Percentiles rank a stretch among this genome's conserved stretches.
These are phyloP conservation scores for Tolypocladium tropicale DNA, from an alignment of 2,329 filamentous ascomycete species.

Conservation along the genomic window DNA sequence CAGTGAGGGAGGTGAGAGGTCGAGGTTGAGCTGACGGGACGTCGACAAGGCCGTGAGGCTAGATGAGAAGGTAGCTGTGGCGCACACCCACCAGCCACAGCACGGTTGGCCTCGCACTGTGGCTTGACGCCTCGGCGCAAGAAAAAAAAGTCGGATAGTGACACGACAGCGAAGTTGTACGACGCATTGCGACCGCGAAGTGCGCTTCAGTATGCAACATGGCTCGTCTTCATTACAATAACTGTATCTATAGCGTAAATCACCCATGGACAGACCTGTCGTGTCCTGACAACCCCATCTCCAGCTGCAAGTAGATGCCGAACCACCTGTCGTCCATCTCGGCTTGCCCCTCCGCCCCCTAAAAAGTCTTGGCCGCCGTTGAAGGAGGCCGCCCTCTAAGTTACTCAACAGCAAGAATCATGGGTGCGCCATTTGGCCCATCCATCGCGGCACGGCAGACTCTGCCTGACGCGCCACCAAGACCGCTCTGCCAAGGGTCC, in stretches of 20 bases:
- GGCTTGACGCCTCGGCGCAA: not conserved
- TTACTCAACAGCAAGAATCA: not conserved
- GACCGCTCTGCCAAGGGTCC: not conserved
- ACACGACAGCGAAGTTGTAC: not conserved
- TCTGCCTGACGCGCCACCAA: not conserved
- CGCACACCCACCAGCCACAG: not conserved
- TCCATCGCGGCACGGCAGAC: not conserved
- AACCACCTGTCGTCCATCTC: not conserved
- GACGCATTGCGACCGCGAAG: not conserved
- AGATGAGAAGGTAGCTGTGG: not conserved
- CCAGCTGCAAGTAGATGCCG: not conserved
- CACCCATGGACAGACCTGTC: slow-evolving; percentile 1
- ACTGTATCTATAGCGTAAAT: slow-evolving; percentile 2
- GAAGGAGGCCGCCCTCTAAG: not conserved
- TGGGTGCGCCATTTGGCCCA: not conserved
- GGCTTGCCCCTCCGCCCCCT: not conserved
- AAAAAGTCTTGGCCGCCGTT: not conserved
- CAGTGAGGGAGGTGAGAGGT: not conserved
- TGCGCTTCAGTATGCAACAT: not conserved
- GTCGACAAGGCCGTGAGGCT: not conserved
- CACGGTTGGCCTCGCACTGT: not conserved
- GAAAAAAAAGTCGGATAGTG: not conserved
- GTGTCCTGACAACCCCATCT: slow-evolving; percentile 2
- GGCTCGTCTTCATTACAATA: slow-evolving; percentile 2
- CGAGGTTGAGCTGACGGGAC: not conserved